Conservation (phyloP, 2,329 filamentous ascomycete genomes). For the Colletotrichum sojae region DNA sequence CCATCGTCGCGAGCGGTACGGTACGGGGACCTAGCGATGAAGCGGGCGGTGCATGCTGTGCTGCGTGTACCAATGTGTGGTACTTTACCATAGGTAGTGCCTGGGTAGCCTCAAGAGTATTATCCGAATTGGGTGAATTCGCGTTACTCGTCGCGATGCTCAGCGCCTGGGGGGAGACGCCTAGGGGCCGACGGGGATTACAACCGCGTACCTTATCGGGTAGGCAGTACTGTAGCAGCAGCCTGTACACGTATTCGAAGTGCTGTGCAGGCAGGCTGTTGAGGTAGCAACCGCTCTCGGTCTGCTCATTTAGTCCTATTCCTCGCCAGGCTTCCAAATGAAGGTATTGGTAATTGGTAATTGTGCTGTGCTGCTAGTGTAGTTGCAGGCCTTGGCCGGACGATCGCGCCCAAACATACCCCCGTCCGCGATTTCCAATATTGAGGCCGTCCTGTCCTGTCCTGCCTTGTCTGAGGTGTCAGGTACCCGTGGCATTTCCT, state of each 20-base stretch:
- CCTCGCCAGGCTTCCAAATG: not conserved
- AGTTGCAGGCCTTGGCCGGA: conserved; percentile 24
- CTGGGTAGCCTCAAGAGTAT: not conserved
- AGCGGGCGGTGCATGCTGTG: conserved; percentile 29
- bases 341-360: conserved; percentile 26
- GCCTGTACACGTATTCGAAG: not conserved
- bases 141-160: conserved; percentile 7
- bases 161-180: conserved; percentile 14
- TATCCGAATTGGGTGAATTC: conserved; percentile 14
- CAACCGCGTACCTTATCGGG: not conserved
- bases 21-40: not conserved
- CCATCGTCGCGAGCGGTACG: conserved; percentile 8
- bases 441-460: conserved; percentile 25
- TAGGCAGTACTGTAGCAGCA: not conserved
- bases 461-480: conserved; percentile 28
- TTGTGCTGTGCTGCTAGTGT: conserved; percentile 1
- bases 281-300: conserved; percentile 35
- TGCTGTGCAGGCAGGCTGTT: not conserved
- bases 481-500: not conserved
- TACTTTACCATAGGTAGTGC: no score
- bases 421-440: conserved; percentile 6
- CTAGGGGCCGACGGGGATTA: conserved; percentile 13
- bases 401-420: conserved; percentile 14
- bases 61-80: not conserved
- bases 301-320: conserved; percentile 10